Conservation (phyloP, 2,329 filamentous ascomycete species). For the Cladosporium phlei region DNA sequence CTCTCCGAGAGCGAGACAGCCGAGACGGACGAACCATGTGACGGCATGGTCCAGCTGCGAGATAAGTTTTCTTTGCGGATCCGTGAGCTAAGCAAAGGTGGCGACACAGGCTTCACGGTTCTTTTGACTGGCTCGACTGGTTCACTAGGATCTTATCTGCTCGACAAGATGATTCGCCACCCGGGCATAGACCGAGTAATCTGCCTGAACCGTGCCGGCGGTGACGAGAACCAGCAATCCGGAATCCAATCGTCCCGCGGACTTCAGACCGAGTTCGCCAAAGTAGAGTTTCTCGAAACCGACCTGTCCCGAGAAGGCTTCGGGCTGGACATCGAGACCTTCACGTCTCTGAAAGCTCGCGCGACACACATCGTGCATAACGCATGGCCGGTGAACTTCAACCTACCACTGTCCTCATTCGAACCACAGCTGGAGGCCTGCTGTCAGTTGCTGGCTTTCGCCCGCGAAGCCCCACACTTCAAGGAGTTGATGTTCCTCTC, state of each 20-base stretch:
- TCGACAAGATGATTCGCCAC: conserved; percentile 27
- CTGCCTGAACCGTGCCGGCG: conserved; percentile 28
- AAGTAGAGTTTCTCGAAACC: conserved; percentile 24
- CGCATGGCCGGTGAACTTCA: conserved; percentile 37
- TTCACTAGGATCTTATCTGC: conserved; percentile 32
- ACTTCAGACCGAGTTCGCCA: conserved; percentile 21
- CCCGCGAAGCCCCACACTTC: conserved; percentile 19
- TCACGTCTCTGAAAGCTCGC: conserved; percentile 17
- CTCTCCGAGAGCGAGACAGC: too few species aligned
- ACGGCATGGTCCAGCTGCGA: too few species aligned
- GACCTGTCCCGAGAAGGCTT: conserved; percentile 25
- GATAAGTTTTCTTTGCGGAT: conserved; percentile 28
- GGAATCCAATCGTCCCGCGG: conserved; percentile 22
- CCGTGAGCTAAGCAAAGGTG: conserved; percentile 41
- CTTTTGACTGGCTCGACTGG: conserved; percentile 35
- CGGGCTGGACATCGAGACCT: conserved; percentile 21
- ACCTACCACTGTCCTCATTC: conserved; percentile 30
- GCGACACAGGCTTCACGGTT: conserved; percentile 36
- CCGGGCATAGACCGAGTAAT: conserved; percentile 25
- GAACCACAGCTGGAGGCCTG: conserved; percentile 17
- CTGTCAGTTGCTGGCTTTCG: conserved; percentile 5
- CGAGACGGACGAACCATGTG: too few species aligned
- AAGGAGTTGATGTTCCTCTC: background rate
- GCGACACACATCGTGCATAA: conserved; percentile 33
- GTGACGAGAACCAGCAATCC: conserved; percentile 22